Evolutionary conservation across 2,329 filamentous ascomycete species (phyloP), one percentile per base, ranked within the genome.

Genomic region (Alternaria brassicae): DNA sequence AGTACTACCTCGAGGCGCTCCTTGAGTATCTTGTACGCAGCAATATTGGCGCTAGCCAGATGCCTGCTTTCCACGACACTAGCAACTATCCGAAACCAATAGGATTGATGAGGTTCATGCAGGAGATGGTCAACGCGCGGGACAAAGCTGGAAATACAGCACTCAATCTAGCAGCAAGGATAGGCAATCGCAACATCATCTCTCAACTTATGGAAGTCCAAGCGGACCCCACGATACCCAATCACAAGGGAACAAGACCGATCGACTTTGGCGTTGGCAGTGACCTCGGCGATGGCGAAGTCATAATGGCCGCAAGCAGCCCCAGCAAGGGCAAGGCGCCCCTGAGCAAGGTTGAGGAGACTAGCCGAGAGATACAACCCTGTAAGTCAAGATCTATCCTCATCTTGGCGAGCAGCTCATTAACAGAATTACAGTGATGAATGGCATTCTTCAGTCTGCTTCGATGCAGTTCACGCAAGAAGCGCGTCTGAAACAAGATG

Each of bases 131-230:
- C 60, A 98, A 99, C 71, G 90, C 93, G 0, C 91, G 94, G 70
- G 95, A 99, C 77, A 93, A 93, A 71, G 91, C 91, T 32, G 95
- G 95, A 0, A 96, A 99, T 73, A 99, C 95, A 0, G 95, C 95
- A 0, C 83, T 99, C 19, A 97, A 97, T 68, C 89, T 98, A 62
- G 95, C 94, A 2, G 93, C 95, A 2, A 86, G 95, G 61, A 96
- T 97, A 67, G 92, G 93, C 21, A 98, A 97, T 75, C 86, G 91
- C 55, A 96, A 92, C 70, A 97, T 99, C 69, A 96, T 98, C 58
- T 94, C 93, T n/a, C 95, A 99, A 75, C 83, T 99, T 30, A 84
- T 98, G 10, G 95, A 99, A 78, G 93, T 99, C 41, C 93, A 94
- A 56, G 95, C 95, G 1, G 93, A 98, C 76, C 90, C 93, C n/a